phyloP scores from a whole-genome alignment of 2,329 filamentous ascomycete genomes.

The Sarocladiaceae sp. region DNA sequence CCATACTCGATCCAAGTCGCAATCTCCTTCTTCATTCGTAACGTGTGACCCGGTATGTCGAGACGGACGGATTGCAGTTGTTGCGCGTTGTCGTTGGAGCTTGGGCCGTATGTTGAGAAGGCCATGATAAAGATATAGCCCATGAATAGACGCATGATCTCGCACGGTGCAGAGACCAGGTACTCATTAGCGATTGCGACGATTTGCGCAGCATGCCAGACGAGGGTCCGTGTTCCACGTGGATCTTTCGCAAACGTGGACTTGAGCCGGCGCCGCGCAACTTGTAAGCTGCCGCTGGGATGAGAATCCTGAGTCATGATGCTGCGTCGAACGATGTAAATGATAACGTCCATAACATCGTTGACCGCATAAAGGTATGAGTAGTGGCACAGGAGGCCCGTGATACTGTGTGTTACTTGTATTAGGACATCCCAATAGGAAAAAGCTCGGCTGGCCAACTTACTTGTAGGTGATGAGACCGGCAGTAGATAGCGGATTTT shows the following conservation, averaged over 20 bases:
- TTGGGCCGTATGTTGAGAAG: constrained; percentile 3
- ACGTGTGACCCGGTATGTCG: neutral
- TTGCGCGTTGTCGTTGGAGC: neutral
- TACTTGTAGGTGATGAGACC: constrained; percentile 27
- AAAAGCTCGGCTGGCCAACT: too few relatives aligned
- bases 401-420: constrained; percentile 19
- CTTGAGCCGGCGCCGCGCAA: constrained; percentile 19
- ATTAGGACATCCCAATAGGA: too few relatives aligned
- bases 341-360: constrained; percentile 23
- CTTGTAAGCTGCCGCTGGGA: constrained; percentile 16
- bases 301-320: constrained; percentile 15
- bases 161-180: constrained; percentile 24
- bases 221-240: constrained; percentile 16
- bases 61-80: neutral
- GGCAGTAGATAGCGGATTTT: constrained; percentile 17
- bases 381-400: constrained; percentile 23
- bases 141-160: constrained; percentile 27
- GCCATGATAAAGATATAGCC: constrained; percentile 22
- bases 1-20: neutral
- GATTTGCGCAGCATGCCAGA: constrained; percentile 26
- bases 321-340: constrained; percentile 23
- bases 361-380: constrained; percentile 22
- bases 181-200: constrained; percentile 24
- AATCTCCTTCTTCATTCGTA: neutral
- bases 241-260: constrained; percentile 18